phyloP scores from a whole-genome alignment of 805 yeast species.

The Candida tallmaniae region DNA sequence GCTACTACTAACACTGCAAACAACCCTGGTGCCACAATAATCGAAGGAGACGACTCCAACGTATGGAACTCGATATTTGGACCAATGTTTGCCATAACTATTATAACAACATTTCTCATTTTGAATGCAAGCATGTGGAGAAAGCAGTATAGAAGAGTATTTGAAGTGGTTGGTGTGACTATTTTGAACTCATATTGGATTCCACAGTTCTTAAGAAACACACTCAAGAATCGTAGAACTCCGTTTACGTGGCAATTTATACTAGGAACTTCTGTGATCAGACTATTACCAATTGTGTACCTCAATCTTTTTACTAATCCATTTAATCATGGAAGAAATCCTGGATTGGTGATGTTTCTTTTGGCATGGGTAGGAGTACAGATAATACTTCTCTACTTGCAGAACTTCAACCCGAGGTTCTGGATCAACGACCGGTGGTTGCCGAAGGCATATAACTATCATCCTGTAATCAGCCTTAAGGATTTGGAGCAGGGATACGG shows the following conservation, averaged over 20 bases:
- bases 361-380: slow-evolving; percentile 59
- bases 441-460: slow-evolving; percentile 84
- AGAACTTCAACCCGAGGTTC: slow-evolving; percentile 78
- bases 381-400: slow-evolving; percentile 52
- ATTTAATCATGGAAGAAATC: slow-evolving; percentile 65
- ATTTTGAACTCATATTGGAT: slow-evolving; percentile 73
- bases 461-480: slow-evolving; percentile 53
- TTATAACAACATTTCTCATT: slow-evolving; percentile 46
- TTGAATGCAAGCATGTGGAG: slow-evolving; percentile 65
- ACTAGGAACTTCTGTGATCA: slow-evolving; percentile 57
- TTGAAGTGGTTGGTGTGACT: slow-evolving; percentile 54
- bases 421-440: slow-evolving; percentile 70
- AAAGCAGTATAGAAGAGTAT: slow-evolving; percentile 42
- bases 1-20: not conserved
- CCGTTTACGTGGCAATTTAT: slow-evolving; percentile 69
- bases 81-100: slow-evolving; percentile 21
- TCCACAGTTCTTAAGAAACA: slow-evolving; percentile 82
- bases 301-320: slow-evolving; percentile 56
- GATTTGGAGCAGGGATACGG: slow-evolving; percentile 65
- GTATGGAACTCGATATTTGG: slow-evolving; percentile 24
- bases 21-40: slow-evolving; percentile 9
- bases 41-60: slow-evolving; percentile 11
- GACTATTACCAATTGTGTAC: slow-evolving; percentile 65
- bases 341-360: slow-evolving; percentile 42
- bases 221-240: slow-evolving; percentile 62